Percentiles rank a stretch among this genome's conserved stretches.
phyloP scores from a whole-genome alignment of 2,329 filamentous ascomycete species.

The Phyllosticta paracitricarpa region DNA sequence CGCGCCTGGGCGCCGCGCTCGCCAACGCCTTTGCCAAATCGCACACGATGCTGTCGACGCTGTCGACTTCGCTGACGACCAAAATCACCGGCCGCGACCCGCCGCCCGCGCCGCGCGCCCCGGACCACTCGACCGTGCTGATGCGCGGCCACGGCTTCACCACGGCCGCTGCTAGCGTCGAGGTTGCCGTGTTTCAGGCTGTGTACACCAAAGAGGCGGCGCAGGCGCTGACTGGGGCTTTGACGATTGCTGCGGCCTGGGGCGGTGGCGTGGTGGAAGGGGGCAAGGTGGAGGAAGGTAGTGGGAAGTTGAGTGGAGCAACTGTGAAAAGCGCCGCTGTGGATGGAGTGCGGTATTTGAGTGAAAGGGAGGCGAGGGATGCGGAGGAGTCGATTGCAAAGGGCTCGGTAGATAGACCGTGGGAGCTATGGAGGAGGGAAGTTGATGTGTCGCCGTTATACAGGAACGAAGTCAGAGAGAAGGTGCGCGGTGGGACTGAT shows the following conservation, averaged over 20 bases:
- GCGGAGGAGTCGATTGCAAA: conserved; percentile 26
- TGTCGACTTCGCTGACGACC: conserved; percentile 13
- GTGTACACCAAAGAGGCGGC: conserved; percentile 34
- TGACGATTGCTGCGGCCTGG: conserved; percentile 15
- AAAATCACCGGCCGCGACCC: conserved; percentile 26
- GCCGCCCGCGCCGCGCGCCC: conserved; percentile 27
- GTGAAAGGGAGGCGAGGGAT: conserved; percentile 32
- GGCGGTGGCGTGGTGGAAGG: neutral
- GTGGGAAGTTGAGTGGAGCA: neutral
- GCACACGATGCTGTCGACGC: neutral
- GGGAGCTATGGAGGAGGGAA: conserved; percentile 35
- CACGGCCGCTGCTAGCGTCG: conserved; percentile 30
- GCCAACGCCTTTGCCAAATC: conserved; percentile 22
- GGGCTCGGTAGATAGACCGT: conserved; percentile 28
- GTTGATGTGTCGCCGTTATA: conserved; percentile 15
- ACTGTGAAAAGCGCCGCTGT: neutral
- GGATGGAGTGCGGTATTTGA: neutral
- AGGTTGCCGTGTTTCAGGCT: conserved; percentile 36
- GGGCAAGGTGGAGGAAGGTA: neutral
- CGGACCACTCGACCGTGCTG: conserved; percentile 27
- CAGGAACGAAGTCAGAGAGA: neutral
- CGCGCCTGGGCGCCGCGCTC: conserved; percentile 24
- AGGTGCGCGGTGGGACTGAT: neutral
- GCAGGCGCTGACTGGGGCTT: conserved; percentile 30
- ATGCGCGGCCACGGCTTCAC: conserved; percentile 39